Evolutionary conservation across 192 early-diverging fungal genomes (phyloP).

Genomic region (Coemansia sp.): DNA sequence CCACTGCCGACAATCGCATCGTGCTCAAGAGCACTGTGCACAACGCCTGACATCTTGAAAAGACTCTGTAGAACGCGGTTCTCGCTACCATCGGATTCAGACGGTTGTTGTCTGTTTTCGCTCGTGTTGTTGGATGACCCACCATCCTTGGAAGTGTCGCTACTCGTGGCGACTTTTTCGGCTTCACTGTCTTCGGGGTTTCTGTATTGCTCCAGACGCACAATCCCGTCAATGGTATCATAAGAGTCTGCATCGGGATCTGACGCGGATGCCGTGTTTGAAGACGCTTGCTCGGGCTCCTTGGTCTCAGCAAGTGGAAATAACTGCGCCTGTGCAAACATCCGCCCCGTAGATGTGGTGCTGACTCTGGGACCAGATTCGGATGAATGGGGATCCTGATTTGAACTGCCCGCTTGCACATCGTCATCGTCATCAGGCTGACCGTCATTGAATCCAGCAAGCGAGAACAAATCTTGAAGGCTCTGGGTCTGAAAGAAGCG

Average conservation of each 20-base stretch:
- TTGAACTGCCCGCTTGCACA: not conserved
- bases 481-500: constrained; percentile 88
- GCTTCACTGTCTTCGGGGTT: constrained; percentile 9
- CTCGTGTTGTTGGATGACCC: no score
- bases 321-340: constrained; percentile 77
- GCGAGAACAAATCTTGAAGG: constrained; percentile 82
- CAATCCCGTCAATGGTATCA: constrained; percentile 24
- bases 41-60: constrained; percentile 73
- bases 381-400: not conserved
- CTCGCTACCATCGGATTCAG: constrained; percentile 49
- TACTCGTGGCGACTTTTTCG: not conserved
- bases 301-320: constrained; percentile 15
- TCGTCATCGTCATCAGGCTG: constrained; percentile 7
- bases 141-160: not conserved
- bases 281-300: constrained; percentile 6
- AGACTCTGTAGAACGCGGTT: constrained; percentile 72
- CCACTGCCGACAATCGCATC: constrained; percentile 76
- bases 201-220: constrained; percentile 29
- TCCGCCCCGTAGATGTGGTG: constrained; percentile 76
- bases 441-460: constrained; percentile 47
- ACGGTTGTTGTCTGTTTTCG: no score
- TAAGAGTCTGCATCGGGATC: constrained; percentile 4
- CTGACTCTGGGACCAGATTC: not conserved
- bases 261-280: constrained; percentile 6
- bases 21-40: constrained; percentile 89